Conservation (phyloP, 306 rosid genomes). For the Medicago arabica region DNA sequence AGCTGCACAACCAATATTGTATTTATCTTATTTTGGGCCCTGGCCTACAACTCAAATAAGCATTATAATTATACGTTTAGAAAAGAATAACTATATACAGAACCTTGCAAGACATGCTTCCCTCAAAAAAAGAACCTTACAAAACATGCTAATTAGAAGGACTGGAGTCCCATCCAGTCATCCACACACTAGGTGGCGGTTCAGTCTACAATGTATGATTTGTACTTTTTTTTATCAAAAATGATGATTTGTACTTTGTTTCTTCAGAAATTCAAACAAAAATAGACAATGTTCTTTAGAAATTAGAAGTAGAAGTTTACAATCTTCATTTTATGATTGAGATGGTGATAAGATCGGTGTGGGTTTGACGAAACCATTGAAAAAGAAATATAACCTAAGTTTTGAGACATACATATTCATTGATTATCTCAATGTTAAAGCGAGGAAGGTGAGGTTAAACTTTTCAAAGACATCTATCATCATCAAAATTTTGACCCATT, state of each 20-base stretch:
- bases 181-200: constrained; percentile 14
- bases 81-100: neutral
- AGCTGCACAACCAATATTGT: constrained; percentile 18
- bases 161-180: constrained; percentile 23
- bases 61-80: neutral
- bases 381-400: too few relatives aligned
- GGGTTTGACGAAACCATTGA: too few relatives aligned
- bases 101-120: neutral
- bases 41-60: constrained; percentile 21
- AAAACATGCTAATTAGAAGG: constrained; percentile 4
- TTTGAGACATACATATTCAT: too few relatives aligned
- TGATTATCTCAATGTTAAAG: too few relatives aligned
- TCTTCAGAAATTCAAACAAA: neutral
- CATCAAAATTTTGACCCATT: too few relatives aligned
- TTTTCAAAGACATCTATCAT: too few relatives aligned
- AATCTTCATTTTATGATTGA: too few relatives aligned
- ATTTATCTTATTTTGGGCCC: constrained; percentile 10
- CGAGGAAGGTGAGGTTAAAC: too few relatives aligned
- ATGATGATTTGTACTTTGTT: constrained; percentile 12
- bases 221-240: too few relatives aligned
- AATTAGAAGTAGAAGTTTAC: too few relatives aligned
- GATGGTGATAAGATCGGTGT: too few relatives aligned
- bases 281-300: too few relatives aligned
- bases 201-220: neutral
- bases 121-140: constrained; percentile 7